These are phyloP conservation scores for Aleurites moluccanus DNA, from an alignment of 441 rosid species.

Conservation along the genomic window DNA sequence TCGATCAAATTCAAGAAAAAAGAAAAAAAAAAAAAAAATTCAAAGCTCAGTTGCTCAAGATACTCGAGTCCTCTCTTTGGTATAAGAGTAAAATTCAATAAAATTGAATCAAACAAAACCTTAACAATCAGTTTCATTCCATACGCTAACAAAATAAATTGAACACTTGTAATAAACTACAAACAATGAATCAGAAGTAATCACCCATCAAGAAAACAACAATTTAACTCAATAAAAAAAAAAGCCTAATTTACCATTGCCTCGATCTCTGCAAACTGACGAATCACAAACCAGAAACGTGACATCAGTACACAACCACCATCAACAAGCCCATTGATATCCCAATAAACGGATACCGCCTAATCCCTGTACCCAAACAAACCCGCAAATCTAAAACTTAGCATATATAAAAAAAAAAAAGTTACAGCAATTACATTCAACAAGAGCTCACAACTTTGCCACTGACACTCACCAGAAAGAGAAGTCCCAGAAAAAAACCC, in stretches of 20 bases:
- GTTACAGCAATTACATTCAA: not conserved
- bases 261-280: slow-evolving; percentile 60
- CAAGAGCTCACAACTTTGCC: not conserved
- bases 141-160: not conserved
- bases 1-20: not conserved
- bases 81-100: not conserved
- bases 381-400: not conserved
- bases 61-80: not conserved
- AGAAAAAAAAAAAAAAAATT: not conserved
- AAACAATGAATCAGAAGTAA: not conserved
- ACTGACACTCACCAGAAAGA: not conserved
- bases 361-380: slow-evolving; percentile 6
- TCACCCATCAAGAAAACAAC: not conserved
- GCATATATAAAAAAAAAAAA: not conserved
- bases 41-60: not conserved
- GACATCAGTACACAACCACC: slow-evolving; percentile 52
- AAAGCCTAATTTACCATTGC: slow-evolving; percentile 37
- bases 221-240: slow-evolving; percentile 24
- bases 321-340: slow-evolving; percentile 44
- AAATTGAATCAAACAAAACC: not conserved
- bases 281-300: slow-evolving; percentile 51
- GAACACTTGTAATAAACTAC: not conserved
- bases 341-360: not conserved
- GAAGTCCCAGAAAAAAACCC: not conserved
- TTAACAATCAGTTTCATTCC: not conserved